These are phyloP conservation scores for Cucurbita moschata DNA, from an alignment of 306 rosid genomes.

Conservation along the genomic window DNA sequence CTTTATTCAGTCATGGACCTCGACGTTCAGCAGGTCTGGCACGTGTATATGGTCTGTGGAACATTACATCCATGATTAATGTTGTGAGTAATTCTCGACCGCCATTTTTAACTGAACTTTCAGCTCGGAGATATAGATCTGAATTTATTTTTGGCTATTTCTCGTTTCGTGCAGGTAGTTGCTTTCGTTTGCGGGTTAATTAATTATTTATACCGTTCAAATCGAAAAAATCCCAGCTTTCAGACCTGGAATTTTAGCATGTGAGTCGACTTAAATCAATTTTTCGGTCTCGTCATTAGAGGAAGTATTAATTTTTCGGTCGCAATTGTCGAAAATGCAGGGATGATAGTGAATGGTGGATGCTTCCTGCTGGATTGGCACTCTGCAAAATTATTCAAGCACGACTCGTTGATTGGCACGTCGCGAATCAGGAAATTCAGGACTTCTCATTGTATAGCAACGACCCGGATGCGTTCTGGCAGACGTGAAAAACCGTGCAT, in stretches of 20 bases:
- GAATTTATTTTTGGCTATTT: neutral
- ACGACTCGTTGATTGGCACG: conserved; percentile 66
- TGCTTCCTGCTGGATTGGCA: conserved; percentile 74
- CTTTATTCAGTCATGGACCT: conserved; percentile 96
- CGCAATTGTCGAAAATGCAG: conserved; percentile 22
- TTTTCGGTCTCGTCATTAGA: neutral
- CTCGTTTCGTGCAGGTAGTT: conserved; percentile 38
- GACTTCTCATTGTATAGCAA: conserved; percentile 73
- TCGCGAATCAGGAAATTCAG: conserved; percentile 89
- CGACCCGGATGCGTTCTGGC: conserved; percentile 76
- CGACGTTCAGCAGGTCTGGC: conserved; percentile 76
- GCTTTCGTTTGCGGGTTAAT: conserved; percentile 77
- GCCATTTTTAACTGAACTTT: neutral
- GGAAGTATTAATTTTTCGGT: neutral
- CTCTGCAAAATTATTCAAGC: conserved; percentile 72
- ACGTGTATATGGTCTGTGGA: conserved; percentile 89
- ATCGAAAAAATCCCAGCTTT: conserved; percentile 43
- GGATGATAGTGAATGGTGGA: conserved; percentile 99
- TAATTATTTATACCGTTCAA: conserved; percentile 49
- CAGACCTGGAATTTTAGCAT: conserved; percentile 81
- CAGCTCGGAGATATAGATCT: neutral
- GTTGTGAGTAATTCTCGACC: conserved; percentile 53
- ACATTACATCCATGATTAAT: conserved; percentile 79
- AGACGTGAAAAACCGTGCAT: conserved; percentile 22
- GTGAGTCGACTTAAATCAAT: conserved; percentile 29